phyloP scores from a whole-genome alignment of 148 eudicot genomes.

The Amaranthus hypochondriacus region DNA sequence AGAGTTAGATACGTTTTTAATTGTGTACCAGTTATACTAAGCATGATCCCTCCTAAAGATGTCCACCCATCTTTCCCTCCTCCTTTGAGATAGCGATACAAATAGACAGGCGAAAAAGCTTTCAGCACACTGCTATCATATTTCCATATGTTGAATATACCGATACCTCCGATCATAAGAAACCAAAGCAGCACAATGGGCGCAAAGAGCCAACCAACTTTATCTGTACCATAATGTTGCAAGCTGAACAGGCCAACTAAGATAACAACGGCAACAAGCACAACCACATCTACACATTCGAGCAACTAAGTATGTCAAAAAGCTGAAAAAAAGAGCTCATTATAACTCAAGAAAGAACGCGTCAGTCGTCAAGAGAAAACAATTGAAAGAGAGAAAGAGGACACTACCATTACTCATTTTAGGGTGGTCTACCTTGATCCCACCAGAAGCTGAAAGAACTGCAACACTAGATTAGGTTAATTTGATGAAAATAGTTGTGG shows the following conservation, averaged over 20 bases:
- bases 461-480: slow-evolving; percentile 19
- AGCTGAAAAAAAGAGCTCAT: background rate
- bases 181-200: slow-evolving; percentile 93
- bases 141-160: slow-evolving; percentile 76
- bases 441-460: slow-evolving; percentile 96
- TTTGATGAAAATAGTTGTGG: background rate
- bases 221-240: slow-evolving; percentile 95
- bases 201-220: slow-evolving; percentile 97
- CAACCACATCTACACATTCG: slow-evolving; percentile 62
- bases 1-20: background rate
- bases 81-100: slow-evolving; percentile 64
- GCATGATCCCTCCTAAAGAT: slow-evolving; percentile 94
- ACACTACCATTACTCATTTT: slow-evolving; percentile 65
- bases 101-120: slow-evolving; percentile 86
- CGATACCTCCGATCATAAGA: slow-evolving; percentile 86
- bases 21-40: slow-evolving; percentile 84
- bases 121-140: slow-evolving; percentile 65
- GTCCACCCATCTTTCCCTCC: slow-evolving; percentile 70
- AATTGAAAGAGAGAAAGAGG: slow-evolving; percentile 1
- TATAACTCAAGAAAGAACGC: background rate
- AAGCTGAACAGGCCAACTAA: slow-evolving; percentile 84
- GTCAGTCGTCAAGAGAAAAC: background rate
- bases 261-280: slow-evolving; percentile 79
- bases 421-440: slow-evolving; percentile 86
- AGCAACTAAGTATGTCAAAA: background rate